A percentile compares a stretch with the other conserved stretches of the same genome.
phyloP scores from a whole-genome alignment of 2,329 filamentous ascomycete genomes.

The Seiridium cupressi region DNA sequence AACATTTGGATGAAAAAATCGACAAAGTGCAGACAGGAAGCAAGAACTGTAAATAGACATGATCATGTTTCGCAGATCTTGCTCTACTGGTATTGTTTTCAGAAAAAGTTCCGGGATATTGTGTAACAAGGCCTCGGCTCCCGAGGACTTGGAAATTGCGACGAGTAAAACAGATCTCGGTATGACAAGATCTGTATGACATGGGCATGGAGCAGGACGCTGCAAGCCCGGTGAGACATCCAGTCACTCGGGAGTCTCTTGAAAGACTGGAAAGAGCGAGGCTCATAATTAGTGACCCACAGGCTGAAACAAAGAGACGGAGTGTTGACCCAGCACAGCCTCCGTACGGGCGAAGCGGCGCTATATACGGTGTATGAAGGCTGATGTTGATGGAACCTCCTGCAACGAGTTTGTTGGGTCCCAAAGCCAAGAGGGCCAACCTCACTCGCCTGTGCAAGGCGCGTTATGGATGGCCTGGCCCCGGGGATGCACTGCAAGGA shows the following conservation, averaged over 20 bases:
- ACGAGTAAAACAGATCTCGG: neutral
- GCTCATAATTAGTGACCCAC: no score
- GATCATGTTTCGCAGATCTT: neutral
- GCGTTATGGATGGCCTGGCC: no score
- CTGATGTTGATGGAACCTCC: neutral
- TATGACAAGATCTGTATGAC: slow-evolving; percentile 4
- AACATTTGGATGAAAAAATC: slow-evolving; percentile 6
- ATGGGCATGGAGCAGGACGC: neutral
- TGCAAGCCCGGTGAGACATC: neutral
- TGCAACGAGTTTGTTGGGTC: neutral
- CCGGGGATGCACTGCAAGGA: no score
- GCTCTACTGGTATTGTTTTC: slow-evolving; percentile 1
- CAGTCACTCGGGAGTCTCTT: neutral
- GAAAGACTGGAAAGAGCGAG: no score
- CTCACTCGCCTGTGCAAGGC: neutral
- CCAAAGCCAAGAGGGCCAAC: neutral
- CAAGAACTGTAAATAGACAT: slow-evolving; percentile 7
- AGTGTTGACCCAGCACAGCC: neutral
- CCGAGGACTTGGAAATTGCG: slow-evolving; percentile 3
- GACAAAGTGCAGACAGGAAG: slow-evolving; percentile 1
- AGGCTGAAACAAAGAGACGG: neutral
- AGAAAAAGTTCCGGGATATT: neutral
- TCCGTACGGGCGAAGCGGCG: slow-evolving; percentile 5
- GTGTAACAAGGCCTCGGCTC: slow-evolving; percentile 2
- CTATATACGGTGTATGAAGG: neutral